These are phyloP conservation scores for Pseudoscleropodium purum DNA, from an alignment of 225 moss, liverwort and hornwort genomes.

Conservation along the genomic window DNA sequence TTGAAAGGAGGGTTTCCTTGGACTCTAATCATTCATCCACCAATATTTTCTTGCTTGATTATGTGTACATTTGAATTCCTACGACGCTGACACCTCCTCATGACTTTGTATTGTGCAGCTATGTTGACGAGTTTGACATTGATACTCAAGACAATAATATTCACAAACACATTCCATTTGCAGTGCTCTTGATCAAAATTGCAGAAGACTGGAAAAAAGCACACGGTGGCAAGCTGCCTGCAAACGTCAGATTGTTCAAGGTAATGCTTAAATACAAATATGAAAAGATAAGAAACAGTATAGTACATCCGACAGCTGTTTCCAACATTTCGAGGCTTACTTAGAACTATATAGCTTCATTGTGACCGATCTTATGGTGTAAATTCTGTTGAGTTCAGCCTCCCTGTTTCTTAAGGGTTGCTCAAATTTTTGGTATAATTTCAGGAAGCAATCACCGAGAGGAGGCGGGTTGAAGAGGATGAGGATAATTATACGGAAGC, in stretches of 20 bases:
- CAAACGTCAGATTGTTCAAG: slow-evolving; percentile 73
- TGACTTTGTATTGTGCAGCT: slow-evolving; percentile 38
- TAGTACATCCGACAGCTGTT: background rate
- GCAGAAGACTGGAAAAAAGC: slow-evolving; percentile 73
- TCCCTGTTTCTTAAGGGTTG: background rate
- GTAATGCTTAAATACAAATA: slow-evolving; percentile 10
- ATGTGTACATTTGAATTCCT: background rate
- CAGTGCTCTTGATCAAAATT: slow-evolving; percentile 81
- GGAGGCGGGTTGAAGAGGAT: slow-evolving; percentile 52
- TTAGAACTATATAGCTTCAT: background rate
- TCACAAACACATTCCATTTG: slow-evolving; percentile 96
- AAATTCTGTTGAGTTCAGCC: background rate
- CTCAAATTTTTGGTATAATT: background rate
- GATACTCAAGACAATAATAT: slow-evolving; percentile 69
- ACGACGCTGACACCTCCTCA: background rate
- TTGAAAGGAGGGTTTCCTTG: background rate
- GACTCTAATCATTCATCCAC: background rate
- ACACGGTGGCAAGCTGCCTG: slow-evolving; percentile 74
- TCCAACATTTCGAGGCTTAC: background rate
- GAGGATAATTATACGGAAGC: slow-evolving; percentile 96
- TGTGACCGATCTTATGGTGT: background rate
- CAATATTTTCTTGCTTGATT: background rate
- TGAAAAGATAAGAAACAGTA: background rate
- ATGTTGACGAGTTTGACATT: slow-evolving; percentile 83
- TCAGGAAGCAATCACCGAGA: slow-evolving; percentile 74